Conservation (phyloP, 1,139 yeast species). For the Yamadazyma trypodendri region DNA sequence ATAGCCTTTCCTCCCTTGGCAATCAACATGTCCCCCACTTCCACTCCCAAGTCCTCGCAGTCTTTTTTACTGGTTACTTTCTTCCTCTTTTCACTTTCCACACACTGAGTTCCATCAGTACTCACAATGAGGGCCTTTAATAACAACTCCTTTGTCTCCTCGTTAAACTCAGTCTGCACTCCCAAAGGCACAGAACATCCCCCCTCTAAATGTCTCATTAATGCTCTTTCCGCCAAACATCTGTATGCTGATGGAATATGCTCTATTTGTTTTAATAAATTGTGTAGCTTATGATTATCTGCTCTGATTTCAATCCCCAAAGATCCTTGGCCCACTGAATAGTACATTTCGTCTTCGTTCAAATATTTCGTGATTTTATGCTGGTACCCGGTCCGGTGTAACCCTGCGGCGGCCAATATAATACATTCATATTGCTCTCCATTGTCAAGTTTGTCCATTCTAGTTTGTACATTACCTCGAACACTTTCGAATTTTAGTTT, state of each 20-base stretch:
- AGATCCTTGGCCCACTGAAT: constrained; percentile 98
- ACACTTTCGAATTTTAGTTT: constrained; percentile 62
- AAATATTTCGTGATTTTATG: constrained; percentile 69
- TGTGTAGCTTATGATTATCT: constrained; percentile 57
- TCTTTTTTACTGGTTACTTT: constrained; percentile 48
- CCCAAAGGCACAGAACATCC: constrained; percentile 99
- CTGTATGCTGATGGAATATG: constrained; percentile 67
- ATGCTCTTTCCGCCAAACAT: constrained; percentile 87
- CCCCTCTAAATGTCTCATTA: constrained; percentile 89
- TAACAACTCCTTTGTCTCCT: constrained; percentile 37
- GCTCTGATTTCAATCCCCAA: constrained; percentile 85
- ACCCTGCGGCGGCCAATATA: constrained; percentile 90
- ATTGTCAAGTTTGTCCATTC: constrained; percentile 73
- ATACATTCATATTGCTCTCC: constrained; percentile 71
- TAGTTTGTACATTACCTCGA: constrained; percentile 84
- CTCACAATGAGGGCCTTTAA: constrained; percentile 78
- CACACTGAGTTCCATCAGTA: constrained; percentile 74
- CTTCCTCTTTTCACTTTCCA: constrained; percentile 51
- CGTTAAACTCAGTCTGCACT: constrained; percentile 62
- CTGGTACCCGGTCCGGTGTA: constrained; percentile 67
- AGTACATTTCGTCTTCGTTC: constrained; percentile 83
- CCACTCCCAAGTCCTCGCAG: constrained; percentile 68
- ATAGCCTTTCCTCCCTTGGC: constrained; percentile 80
- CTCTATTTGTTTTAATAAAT: constrained; percentile 62
- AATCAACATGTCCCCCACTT: constrained; percentile 66